These are phyloP conservation scores for Leishmania braziliensis DNA, from an alignment of 208 protist genomes.

Conservation along the genomic window DNA sequence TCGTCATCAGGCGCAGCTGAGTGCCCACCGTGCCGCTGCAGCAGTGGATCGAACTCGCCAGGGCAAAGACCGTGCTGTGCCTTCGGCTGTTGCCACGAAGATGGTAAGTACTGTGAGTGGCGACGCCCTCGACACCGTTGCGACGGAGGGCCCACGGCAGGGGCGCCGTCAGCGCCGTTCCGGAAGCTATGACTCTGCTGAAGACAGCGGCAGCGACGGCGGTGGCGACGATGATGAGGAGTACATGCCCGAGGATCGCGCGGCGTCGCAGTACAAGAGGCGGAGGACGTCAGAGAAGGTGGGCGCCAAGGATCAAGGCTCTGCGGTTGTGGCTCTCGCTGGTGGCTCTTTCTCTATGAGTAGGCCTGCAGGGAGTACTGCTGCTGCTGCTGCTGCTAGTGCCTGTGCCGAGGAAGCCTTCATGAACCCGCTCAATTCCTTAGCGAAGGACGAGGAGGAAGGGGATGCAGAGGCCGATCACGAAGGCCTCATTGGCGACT, in stretches of 20 bases:
- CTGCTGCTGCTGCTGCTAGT: not conserved
- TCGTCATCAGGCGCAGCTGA: constrained; percentile 36
- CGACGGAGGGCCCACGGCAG: not conserved
- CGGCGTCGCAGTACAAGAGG: constrained; percentile 23
- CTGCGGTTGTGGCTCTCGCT: not conserved
- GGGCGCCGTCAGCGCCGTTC: constrained; percentile 8
- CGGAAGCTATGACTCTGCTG: constrained; percentile 19
- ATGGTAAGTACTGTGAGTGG: not conserved
- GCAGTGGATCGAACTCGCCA: constrained; percentile 20
- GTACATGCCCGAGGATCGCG: constrained; percentile 39
- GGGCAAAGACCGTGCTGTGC: not conserved
- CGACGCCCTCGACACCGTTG: not conserved
- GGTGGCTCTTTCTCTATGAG: not conserved
- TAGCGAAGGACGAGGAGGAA: not conserved
- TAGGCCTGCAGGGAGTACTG: no score
- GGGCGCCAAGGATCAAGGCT: not conserved
- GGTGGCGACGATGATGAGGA: constrained; percentile 35
- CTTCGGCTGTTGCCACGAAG: not conserved
- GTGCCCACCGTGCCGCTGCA: constrained; percentile 17
- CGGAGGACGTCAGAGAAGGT: not conserved
- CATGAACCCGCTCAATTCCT: not conserved
- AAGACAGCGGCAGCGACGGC: not conserved
- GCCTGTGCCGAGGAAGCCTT: not conserved
- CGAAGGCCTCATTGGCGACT: constrained; percentile 60
- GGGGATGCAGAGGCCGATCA: not conserved